phyloP scores from a whole-genome alignment of 257 asterid species.

The Nicotiana tabacum region DNA sequence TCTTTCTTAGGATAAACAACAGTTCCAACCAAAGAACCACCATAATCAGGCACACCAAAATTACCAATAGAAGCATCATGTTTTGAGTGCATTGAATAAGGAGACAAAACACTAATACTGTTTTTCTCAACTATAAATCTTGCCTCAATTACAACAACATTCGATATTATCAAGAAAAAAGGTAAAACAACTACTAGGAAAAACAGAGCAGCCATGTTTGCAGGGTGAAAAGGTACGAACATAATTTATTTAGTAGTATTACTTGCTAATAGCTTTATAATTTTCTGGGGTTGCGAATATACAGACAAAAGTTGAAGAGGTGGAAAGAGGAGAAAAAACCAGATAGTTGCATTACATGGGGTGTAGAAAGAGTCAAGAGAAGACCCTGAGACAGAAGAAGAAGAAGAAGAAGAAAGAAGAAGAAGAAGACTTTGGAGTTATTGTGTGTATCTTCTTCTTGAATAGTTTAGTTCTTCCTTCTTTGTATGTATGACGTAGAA shows the following conservation, averaged over 20 bases:
- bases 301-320: conserved; percentile 14
- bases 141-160: conserved; percentile 14
- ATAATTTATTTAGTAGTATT: neutral
- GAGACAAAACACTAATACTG: conserved; percentile 66
- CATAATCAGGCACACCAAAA: conserved; percentile 93
- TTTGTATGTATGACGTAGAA: conserved; percentile 36
- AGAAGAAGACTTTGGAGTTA: conserved; percentile 28
- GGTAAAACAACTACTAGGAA: neutral
- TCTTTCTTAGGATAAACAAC: conserved; percentile 52
- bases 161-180: conserved; percentile 15
- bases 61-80: conserved; percentile 91
- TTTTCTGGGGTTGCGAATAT: neutral
- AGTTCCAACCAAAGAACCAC: conserved; percentile 71
- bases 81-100: conserved; percentile 42
- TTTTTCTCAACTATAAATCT: conserved; percentile 80
- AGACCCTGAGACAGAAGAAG: conserved; percentile 20
- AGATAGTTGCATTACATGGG: conserved; percentile 6
- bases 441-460: neutral
- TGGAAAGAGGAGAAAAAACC: conserved; percentile 13
- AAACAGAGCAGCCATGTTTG: neutral
- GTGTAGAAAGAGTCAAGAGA: neutral
- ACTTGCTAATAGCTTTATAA: neutral
- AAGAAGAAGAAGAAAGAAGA: conserved; percentile 29
- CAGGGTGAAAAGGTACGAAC: neutral
- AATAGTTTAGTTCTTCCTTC: neutral